Percentiles rank a stretch among this genome's conserved stretches.
phyloP scores from a whole-genome alignment of 2,329 filamentous ascomycete species.

The Pyrenochaeta sp. region DNA sequence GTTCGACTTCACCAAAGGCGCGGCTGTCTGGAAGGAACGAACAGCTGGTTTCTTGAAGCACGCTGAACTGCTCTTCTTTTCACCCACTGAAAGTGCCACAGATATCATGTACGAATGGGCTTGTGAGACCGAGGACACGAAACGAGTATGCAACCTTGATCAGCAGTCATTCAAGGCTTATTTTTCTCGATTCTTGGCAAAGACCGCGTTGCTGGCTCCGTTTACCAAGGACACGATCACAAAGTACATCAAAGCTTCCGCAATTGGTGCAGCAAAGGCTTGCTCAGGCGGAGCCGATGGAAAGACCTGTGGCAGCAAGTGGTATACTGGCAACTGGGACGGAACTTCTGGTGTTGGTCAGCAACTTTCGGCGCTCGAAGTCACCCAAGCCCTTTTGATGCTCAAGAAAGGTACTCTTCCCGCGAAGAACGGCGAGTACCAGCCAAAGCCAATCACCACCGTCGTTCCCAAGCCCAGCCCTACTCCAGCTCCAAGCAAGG shows the following conservation, averaged over 20 bases:
- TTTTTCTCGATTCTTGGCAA: conserved; percentile 68
- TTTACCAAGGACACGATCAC: conserved; percentile 49
- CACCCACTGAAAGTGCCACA: conserved; percentile 55
- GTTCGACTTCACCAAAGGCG: conserved; percentile 60
- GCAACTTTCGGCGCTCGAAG: conserved; percentile 55
- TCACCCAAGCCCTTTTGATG: conserved; percentile 53
- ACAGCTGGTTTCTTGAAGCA: conserved; percentile 65
- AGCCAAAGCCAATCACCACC: conserved; percentile 24
- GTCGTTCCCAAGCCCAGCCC: conserved; percentile 25
- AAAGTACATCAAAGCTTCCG: conserved; percentile 50
- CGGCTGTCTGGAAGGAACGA: conserved; percentile 64
- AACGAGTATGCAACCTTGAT: conserved; percentile 69
- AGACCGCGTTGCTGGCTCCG: conserved; percentile 54
- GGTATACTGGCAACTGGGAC: conserved; percentile 54
- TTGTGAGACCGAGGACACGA: conserved; percentile 63
- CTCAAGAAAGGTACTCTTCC: conserved; percentile 42
- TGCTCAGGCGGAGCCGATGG: conserved; percentile 53
- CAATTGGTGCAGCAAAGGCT: conserved; percentile 51
- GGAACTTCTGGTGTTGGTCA: conserved; percentile 53
- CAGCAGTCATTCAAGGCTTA: conserved; percentile 81
- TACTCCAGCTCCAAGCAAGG: conserved; percentile 14
- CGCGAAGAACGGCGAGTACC: conserved; percentile 26
- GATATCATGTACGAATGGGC: conserved; percentile 70
- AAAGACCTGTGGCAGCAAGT: conserved; percentile 54
- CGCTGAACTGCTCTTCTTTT: conserved; percentile 60